Conservation (phyloP, 352 stramenopile species). For the Blastocystis sp. region DNA sequence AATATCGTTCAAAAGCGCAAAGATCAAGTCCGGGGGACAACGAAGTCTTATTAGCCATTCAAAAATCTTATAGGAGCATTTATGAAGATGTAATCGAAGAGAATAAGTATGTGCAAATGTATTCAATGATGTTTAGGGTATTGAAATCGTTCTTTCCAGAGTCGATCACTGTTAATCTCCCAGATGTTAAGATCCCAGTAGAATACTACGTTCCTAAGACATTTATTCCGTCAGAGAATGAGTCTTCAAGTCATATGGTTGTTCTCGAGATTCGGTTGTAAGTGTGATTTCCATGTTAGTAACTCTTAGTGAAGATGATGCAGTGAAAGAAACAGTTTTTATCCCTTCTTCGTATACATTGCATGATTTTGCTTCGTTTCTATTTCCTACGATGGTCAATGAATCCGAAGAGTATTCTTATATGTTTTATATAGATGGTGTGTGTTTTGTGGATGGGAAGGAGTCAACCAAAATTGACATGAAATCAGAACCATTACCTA, state of each 20-base stretch:
- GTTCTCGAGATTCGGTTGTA: background rate
- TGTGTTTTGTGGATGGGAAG: slow-evolving; percentile 1
- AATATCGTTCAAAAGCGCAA: no score
- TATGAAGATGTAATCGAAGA: no score
- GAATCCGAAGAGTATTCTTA: background rate
- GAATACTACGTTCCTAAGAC: background rate
- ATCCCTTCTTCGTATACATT: background rate
- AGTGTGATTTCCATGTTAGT: background rate
- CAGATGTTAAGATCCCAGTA: slow-evolving; percentile 5
- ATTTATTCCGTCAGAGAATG: background rate
- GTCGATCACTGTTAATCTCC: background rate
- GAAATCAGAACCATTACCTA: background rate
- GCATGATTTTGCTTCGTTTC: background rate
- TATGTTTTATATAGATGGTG: slow-evolving; percentile 31
- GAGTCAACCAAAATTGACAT: background rate
- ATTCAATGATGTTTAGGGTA: background rate
- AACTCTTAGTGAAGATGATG: background rate
- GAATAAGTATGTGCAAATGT: no score
- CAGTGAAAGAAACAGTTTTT: background rate
- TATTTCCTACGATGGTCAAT: background rate
- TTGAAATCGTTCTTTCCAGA: background rate
- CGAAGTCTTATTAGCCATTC: no score
- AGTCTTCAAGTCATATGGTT: background rate
- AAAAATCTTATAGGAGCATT: no score
- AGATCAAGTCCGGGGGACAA: no score